Evolutionary conservation across 2,329 filamentous ascomycete species (phyloP).

Genomic region (Colletotrichum plurivorum): DNA sequence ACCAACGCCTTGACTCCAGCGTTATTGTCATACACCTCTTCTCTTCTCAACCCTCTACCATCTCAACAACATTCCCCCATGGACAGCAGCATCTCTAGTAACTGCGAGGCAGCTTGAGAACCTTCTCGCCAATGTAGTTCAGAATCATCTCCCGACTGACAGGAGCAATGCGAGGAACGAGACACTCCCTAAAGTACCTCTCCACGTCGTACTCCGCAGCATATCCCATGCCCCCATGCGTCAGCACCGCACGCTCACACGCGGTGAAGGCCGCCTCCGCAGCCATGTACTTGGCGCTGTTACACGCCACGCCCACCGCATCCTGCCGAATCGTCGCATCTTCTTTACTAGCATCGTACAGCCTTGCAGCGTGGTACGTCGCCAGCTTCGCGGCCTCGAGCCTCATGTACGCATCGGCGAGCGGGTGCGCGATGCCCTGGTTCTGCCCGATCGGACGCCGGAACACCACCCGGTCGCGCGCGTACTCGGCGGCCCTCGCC

Average conservation of each 20-base stretch:
- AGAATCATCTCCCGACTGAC: conserved; percentile 81
- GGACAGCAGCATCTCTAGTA: conserved; percentile 60
- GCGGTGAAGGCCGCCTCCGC: conserved; percentile 75
- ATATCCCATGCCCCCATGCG: conserved; percentile 76
- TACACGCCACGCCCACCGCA: conserved; percentile 74
- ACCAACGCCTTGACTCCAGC: too few relatives aligned
- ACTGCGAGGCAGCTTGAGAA: conserved; percentile 75
- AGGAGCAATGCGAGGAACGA: conserved; percentile 75
- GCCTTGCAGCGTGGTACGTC: conserved; percentile 74
- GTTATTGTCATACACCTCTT: too few relatives aligned
- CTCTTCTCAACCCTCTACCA: too few relatives aligned
- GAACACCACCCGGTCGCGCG: conserved; percentile 76
- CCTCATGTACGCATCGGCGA: conserved; percentile 76
- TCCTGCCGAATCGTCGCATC: conserved; percentile 67
- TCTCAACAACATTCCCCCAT: too few relatives aligned
- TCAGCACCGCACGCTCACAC: conserved; percentile 72
- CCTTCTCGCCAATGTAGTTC: conserved; percentile 80
- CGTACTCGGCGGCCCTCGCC: conserved; percentile 74
- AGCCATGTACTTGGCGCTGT: conserved; percentile 80
- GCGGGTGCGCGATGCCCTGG: conserved; percentile 75
- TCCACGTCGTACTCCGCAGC: conserved; percentile 76
- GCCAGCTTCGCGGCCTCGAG: conserved; percentile 76
- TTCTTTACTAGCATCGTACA: conserved; percentile 70
- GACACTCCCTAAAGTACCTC: conserved; percentile 74
- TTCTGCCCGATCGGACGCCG: conserved; percentile 76